phyloP scores from a whole-genome alignment of 2,329 filamentous ascomycete species.

The Penicillium hesseltinei region DNA sequence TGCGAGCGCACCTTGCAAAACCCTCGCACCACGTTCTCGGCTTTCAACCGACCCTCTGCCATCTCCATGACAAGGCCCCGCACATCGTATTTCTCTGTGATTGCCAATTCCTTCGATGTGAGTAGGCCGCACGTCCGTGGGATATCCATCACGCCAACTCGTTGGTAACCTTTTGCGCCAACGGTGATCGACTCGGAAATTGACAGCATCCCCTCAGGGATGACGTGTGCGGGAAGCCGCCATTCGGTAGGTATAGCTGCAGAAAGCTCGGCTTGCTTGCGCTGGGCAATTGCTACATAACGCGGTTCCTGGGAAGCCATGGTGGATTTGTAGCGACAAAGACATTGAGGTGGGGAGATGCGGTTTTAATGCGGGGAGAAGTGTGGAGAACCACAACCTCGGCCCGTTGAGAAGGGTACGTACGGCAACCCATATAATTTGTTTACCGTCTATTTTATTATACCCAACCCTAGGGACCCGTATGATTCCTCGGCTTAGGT shows the following conservation, averaged over 20 bases:
- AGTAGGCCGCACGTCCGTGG: constrained; percentile 56
- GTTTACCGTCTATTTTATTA: too few species aligned
- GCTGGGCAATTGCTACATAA: constrained; percentile 36
- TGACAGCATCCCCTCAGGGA: constrained; percentile 38
- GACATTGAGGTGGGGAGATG: neutral
- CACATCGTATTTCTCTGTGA: constrained; percentile 56
- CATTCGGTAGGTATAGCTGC: constrained; percentile 43
- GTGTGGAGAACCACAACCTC: constrained; percentile 19
- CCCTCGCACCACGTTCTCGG: constrained; percentile 50
- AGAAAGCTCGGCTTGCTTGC: constrained; percentile 40
- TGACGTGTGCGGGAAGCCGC: constrained; percentile 34
- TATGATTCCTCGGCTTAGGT: too few species aligned
- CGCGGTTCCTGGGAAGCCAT: constrained; percentile 19
- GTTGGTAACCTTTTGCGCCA: constrained; percentile 29
- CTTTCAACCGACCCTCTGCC: constrained; percentile 33
- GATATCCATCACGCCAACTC: constrained; percentile 47
- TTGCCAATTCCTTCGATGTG: constrained; percentile 50
- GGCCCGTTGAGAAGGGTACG: neutral
- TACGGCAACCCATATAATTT: too few species aligned
- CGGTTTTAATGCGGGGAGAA: constrained; percentile 16
- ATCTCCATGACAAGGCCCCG: constrained; percentile 39
- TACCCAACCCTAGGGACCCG: too few species aligned
- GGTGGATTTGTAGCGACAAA: neutral
- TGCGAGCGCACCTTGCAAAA: constrained; percentile 49
- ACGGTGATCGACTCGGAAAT: constrained; percentile 37